Conservation (phyloP, 495 filamentous ascomycete genomes). For the Lasiosphaeria hispida region DNA sequence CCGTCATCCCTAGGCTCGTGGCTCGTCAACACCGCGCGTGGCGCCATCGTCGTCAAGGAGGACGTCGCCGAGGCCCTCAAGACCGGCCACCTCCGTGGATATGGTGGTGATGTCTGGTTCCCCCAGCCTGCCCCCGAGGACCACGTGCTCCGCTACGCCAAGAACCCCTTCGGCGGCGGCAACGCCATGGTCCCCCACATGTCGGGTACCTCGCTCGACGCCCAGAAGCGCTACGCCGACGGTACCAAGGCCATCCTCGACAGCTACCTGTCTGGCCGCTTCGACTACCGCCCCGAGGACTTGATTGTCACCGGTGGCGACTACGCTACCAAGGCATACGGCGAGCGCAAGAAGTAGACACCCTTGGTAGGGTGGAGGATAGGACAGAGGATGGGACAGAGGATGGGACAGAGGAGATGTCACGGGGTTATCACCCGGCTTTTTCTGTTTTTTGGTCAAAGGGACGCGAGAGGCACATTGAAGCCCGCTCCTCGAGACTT, state of each 20-base stretch:
- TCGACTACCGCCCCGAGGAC: constrained; percentile 88
- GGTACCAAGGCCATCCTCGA: constrained; percentile 89
- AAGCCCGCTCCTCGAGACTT: too few species aligned
- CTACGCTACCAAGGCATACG: constrained; percentile 95
- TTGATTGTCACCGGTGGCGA: constrained; percentile 90
- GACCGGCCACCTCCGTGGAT: constrained; percentile 90
- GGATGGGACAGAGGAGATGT: too few species aligned
- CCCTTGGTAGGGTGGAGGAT: too few species aligned
- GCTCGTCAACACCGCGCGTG: constrained; percentile 98
- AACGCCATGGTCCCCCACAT: constrained; percentile 99
- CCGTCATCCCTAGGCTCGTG: constrained; percentile 61
- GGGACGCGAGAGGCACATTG: too few species aligned
- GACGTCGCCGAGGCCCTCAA: constrained; percentile 94
- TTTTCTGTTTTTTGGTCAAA: too few species aligned
- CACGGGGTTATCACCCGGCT: too few species aligned
- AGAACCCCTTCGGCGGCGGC: constrained; percentile 92
- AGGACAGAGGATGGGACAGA: too few species aligned
- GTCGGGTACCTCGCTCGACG: constrained; percentile 95
- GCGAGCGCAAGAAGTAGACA: constrained; percentile 61
- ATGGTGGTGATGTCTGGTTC: constrained; percentile 88
- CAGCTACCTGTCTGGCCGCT: constrained; percentile 79
- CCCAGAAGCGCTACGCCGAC: constrained; percentile 89
- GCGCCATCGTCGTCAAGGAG: constrained; percentile 99
- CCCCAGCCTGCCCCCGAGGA: constrained; percentile 90
- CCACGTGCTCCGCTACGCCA: constrained; percentile 87